Conservation (phyloP, 192 early-diverging fungal genomes). For the Geosiphon pyriformis region DNA sequence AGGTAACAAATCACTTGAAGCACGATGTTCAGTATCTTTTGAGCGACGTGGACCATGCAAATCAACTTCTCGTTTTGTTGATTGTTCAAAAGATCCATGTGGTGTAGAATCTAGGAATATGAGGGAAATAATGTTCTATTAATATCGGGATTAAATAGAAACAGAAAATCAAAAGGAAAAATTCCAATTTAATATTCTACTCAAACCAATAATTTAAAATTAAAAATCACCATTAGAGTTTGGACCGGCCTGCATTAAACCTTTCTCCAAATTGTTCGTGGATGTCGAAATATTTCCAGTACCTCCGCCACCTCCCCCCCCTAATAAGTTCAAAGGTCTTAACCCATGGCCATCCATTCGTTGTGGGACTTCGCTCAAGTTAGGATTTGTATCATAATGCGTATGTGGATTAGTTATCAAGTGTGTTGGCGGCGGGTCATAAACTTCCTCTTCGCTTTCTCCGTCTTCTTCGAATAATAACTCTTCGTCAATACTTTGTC, state of each 20-base stretch:
- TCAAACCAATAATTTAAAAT: too few relatives aligned
- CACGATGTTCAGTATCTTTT: slow-evolving; percentile 10
- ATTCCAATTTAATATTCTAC: neutral
- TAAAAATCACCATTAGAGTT: neutral
- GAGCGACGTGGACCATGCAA: neutral
- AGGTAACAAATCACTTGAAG: slow-evolving; percentile 21
- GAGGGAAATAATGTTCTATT: neutral
- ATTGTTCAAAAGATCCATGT: neutral
- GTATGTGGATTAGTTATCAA: neutral
- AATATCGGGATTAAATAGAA: neutral
- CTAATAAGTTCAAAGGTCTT: slow-evolving; percentile 11
- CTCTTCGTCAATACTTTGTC: slow-evolving; percentile 20
- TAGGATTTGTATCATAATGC: neutral
- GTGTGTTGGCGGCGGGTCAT: neutral
- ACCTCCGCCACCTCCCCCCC: neutral
- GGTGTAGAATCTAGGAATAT: slow-evolving; percentile 1
- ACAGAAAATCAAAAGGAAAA: neutral
- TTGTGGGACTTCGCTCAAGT: neutral
- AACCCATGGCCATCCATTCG: neutral
- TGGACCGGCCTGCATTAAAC: neutral
- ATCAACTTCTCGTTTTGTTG: slow-evolving; percentile 1
- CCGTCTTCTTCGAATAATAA: slow-evolving; percentile 19
- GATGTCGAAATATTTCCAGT: neutral
- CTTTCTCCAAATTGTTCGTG: neutral
- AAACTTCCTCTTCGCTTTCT: slow-evolving; percentile 16